Conservation (phyloP, 352 stramenopile genomes). For the Phytophthora kernoviae region DNA sequence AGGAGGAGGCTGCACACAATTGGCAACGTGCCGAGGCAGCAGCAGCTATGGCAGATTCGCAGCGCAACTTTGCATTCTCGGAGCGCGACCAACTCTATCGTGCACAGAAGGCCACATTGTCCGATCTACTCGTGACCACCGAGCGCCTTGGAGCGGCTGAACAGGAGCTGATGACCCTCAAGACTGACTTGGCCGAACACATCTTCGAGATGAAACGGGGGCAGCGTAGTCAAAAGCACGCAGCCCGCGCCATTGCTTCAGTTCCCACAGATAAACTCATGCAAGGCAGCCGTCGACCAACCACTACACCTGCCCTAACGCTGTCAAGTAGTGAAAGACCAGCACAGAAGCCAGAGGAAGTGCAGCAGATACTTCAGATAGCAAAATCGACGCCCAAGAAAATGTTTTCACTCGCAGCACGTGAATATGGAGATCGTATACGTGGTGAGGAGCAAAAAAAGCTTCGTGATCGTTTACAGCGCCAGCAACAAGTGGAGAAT, state of each 20-base stretch:
- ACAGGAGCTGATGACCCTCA: constrained; percentile 61
- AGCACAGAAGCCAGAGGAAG: constrained; percentile 19
- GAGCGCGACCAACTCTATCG: constrained; percentile 61
- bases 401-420: constrained; percentile 57
- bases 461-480: constrained; percentile 26
- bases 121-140: constrained; percentile 49
- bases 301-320: constrained; percentile 15
- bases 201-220: constrained; percentile 68
- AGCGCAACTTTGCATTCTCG: constrained; percentile 67
- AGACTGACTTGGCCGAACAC: constrained; percentile 63
- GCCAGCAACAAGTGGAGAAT: constrained; percentile 46
- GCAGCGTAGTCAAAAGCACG: constrained; percentile 46
- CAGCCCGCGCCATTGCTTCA: constrained; percentile 16
- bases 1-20: constrained; percentile 41
- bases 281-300: constrained; percentile 11
- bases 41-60: constrained; percentile 63
- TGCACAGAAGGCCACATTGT: constrained; percentile 42
- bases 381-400: constrained; percentile 39
- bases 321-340: constrained; percentile 5
- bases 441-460: constrained; percentile 47
- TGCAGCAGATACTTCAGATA: constrained; percentile 13
- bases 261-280: neutral
- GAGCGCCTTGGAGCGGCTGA: constrained; percentile 52
- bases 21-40: constrained; percentile 68
- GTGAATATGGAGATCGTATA: constrained; percentile 54